phyloP scores from a whole-genome alignment of 2,329 filamentous ascomycete species.

The Microsporum ferrugineum region DNA sequence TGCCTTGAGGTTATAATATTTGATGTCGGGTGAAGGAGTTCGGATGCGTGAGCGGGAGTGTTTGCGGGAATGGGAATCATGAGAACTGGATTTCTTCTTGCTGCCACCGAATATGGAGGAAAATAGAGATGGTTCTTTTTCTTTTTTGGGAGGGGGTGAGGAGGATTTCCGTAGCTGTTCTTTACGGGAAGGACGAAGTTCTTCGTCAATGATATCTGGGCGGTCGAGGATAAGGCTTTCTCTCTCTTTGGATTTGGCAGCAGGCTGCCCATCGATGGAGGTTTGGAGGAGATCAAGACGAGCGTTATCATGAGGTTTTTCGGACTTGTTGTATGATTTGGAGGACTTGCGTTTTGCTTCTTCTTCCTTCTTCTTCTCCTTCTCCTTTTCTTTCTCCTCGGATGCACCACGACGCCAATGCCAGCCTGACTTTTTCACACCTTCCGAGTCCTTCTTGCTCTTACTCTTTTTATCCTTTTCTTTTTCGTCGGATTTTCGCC shows the following conservation, averaged over 20 bases:
- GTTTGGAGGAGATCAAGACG: slow-evolving; percentile 77
- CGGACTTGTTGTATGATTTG: slow-evolving; percentile 44
- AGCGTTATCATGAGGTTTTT: slow-evolving; percentile 58
- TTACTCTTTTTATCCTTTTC: slow-evolving; percentile 53
- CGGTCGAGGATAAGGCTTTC: slow-evolving; percentile 79
- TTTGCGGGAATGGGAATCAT: slow-evolving; percentile 61
- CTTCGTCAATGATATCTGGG: slow-evolving; percentile 60
- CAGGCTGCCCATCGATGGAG: slow-evolving; percentile 56
- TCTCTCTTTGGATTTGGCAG: slow-evolving; percentile 33
- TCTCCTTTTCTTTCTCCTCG: slow-evolving; percentile 43
- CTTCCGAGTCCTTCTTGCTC: slow-evolving; percentile 62
- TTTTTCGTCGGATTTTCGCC: slow-evolving; percentile 36
- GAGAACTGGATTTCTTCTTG: slow-evolving; percentile 68
- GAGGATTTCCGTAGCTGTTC: slow-evolving; percentile 65
- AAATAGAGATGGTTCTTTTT: slow-evolving; percentile 79
- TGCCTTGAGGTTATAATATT: slow-evolving; percentile 59
- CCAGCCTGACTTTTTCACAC: slow-evolving; percentile 63
- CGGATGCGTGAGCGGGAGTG: slow-evolving; percentile 45
- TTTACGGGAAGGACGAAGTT: slow-evolving; percentile 53
- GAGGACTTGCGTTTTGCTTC: slow-evolving; percentile 57
- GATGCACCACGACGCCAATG: slow-evolving; percentile 66
- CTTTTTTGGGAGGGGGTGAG: slow-evolving; percentile 61
- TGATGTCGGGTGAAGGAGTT: slow-evolving; percentile 70
- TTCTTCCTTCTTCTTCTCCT: slow-evolving; percentile 42
- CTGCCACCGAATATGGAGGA: slow-evolving; percentile 83